Conservation (phyloP, 2,329 filamentous ascomycete genomes). For the Sclerotinia sclerotiorum region DNA sequence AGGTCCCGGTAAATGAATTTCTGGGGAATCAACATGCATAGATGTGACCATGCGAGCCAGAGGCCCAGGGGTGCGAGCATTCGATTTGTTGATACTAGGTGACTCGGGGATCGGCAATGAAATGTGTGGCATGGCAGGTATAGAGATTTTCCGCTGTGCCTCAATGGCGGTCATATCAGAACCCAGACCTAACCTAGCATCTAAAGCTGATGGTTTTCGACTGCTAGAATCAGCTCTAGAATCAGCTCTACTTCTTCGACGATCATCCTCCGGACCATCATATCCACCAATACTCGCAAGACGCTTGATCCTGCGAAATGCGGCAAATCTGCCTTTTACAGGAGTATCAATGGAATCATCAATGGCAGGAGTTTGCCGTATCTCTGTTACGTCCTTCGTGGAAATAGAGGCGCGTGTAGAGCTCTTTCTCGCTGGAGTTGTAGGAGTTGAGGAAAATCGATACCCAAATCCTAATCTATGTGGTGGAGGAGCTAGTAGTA, state of each 20-base stretch:
- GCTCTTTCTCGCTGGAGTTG: not conserved
- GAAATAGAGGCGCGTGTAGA: not conserved
- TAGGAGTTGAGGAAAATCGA: slow-evolving; percentile 21
- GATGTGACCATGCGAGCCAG: slow-evolving; percentile 1
- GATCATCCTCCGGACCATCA: slow-evolving; percentile 18
- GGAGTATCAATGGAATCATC: slow-evolving; percentile 16
- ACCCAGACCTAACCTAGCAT: slow-evolving; percentile 7
- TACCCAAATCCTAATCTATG: slow-evolving; percentile 27
- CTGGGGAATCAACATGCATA: not conserved
- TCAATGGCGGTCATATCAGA: not conserved
- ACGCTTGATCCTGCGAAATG: slow-evolving; percentile 16
- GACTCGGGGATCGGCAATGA: not conserved
- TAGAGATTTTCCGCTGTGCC: slow-evolving; percentile 3
- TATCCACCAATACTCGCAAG: slow-evolving; percentile 21
- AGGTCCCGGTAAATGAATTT: not conserved
- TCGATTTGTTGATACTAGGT: too few species aligned
- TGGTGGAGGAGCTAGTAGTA: slow-evolving; percentile 10
- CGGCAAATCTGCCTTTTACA: slow-evolving; percentile 15
- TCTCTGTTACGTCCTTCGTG: not conserved
- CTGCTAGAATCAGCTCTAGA: not conserved
- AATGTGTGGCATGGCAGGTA: not conserved
- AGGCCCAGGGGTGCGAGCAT: not conserved
- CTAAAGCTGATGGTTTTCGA: slow-evolving; percentile 1
- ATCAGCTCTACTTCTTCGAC: too few species aligned
- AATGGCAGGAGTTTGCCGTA: not conserved